Evolutionary conservation across 1,139 yeast genomes (phyloP), one percentile per base, ranked within the genome.

Genomic region (Zygosaccharomyces pseudobailii): DNA sequence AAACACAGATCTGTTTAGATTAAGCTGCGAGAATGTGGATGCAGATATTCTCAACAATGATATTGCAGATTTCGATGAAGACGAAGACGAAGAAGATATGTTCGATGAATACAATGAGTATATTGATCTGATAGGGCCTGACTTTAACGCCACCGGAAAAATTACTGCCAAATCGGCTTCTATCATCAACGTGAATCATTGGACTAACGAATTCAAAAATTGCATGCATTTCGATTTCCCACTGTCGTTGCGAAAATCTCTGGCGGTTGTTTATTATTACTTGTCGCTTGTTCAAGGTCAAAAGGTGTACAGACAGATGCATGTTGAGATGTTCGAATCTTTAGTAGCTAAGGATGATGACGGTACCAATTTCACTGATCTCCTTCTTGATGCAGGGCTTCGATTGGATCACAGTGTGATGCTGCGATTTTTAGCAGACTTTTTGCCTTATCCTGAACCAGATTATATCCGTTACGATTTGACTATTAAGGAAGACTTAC

Each of bases 161-260:
- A 75, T 80, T 13, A 74, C 83, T 3, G 81, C 85, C 4, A 75
- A 78, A 55, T 80, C 87, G 0, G 86, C 94, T 1, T 82, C 92
- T 0, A 83, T 86, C 4, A 81, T 86, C 7, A 78, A 84, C 36
- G 84, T 87, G 6, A 76, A 84, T 47, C 87, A 86, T 52, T 90
- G 97, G 96, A 86, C 97, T 0, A 83, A 87, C 49, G 97, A 89
- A 63, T 74, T 92, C 53, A 75, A 82, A 48, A 83, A 86, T 37
- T 86, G 96, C 80, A 68, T 89, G 52, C 88, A 88, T 63, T 83
- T 86, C 59, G 87, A 84, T 46, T 75, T 92, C 73, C 97, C 98
- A 0, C 59, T 88, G 19, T 61, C 72, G 2, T 69, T 82, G 40
- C 74, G 92, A 48, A 73, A 81, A 28, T 72, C 78, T 3, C 73